Evolutionary conservation across 352 stramenopile species (phyloP).

Genomic region (Salisapilia sapeloensis): DNA sequence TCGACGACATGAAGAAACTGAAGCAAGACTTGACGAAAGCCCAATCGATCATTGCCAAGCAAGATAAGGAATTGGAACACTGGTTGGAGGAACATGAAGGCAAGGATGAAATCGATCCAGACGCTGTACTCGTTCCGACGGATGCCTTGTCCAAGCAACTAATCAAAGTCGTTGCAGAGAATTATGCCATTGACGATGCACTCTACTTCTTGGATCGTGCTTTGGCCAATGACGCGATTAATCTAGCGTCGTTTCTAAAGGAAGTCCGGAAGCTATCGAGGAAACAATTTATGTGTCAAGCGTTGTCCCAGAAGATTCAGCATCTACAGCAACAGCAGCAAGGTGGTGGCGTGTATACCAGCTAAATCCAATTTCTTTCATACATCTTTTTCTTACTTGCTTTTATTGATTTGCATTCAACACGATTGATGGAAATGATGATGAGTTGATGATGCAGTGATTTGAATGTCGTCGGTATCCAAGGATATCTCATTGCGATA

Average conservation of each 20-base stretch:
- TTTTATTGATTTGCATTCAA: too few species aligned
- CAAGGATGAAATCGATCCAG: slow-evolving; percentile 61
- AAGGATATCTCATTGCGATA: too few species aligned
- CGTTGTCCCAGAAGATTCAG: slow-evolving; percentile 79
- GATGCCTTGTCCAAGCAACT: slow-evolving; percentile 68
- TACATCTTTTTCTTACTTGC: too few species aligned
- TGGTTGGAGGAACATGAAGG: slow-evolving; percentile 68
- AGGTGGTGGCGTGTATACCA: too few species aligned
- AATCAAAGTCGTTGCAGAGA: slow-evolving; percentile 65
- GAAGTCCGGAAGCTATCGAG: slow-evolving; percentile 79
- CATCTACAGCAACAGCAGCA: slow-evolving; percentile 55
- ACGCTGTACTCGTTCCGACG: slow-evolving; percentile 60
- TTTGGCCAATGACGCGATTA: slow-evolving; percentile 78
- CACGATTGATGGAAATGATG: too few species aligned
- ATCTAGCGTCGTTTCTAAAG: slow-evolving; percentile 69
- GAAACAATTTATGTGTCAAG: slow-evolving; percentile 84
- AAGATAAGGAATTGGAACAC: slow-evolving; percentile 33
- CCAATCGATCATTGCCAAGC: slow-evolving; percentile 23
- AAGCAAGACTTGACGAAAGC: slow-evolving; percentile 43
- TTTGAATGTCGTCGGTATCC: too few species aligned
- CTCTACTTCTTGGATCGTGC: slow-evolving; percentile 86
- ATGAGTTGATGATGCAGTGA: too few species aligned
- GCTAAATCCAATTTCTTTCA: too few species aligned
- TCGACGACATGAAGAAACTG: slow-evolving; percentile 57
- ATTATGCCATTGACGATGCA: slow-evolving; percentile 79